phyloP scores from a whole-genome alignment of 2,329 filamentous ascomycete genomes.

The Rasamsonia emersonii region DNA sequence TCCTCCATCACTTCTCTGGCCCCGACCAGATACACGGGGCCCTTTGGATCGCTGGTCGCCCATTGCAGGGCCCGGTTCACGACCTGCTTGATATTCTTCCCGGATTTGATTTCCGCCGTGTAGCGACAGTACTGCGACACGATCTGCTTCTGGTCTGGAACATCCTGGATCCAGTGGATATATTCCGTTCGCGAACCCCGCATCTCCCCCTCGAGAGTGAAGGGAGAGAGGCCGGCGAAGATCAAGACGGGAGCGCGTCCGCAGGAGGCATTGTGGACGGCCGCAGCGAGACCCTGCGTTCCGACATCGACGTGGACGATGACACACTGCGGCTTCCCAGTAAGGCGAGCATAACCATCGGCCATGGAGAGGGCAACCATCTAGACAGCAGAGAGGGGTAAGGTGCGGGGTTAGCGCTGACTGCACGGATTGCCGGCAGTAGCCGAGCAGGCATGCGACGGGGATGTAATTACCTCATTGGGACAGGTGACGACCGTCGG shows the following conservation, averaged over 20 bases:
- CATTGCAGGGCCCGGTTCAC: conserved; percentile 79
- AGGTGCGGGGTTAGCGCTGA: conserved; percentile 10
- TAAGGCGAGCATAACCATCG: conserved; percentile 67
- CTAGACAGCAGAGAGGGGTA: conserved; percentile 41
- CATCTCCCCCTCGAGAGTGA: conserved; percentile 69
- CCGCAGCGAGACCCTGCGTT: conserved; percentile 68
- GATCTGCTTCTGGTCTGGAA: conserved; percentile 73
- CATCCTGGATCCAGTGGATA: conserved; percentile 81
- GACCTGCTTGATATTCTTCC: conserved; percentile 80
- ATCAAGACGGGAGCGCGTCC: conserved; percentile 68
- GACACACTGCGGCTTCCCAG: conserved; percentile 64
- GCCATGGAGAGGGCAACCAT: conserved; percentile 83
- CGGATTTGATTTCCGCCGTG: conserved; percentile 71
- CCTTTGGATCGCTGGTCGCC: conserved; percentile 65
- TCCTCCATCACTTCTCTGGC: conserved; percentile 79
- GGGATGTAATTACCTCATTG: conserved; percentile 52
- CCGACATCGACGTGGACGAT: conserved; percentile 77
- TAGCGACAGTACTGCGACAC: conserved; percentile 81
- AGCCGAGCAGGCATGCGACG: conserved; percentile 5
- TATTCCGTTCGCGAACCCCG: conserved; percentile 71
- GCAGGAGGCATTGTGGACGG: conserved; percentile 69
- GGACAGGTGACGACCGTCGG: conserved; percentile 71
- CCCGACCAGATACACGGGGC: conserved; percentile 70
- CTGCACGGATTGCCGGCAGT: conserved; percentile 6
- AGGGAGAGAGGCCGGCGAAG: conserved; percentile 69